Evolutionary conservation across 2,329 filamentous ascomycete genomes (phyloP), one percentile per base, ranked within the genome.

Genomic region (Myriangium duriaei): DNA sequence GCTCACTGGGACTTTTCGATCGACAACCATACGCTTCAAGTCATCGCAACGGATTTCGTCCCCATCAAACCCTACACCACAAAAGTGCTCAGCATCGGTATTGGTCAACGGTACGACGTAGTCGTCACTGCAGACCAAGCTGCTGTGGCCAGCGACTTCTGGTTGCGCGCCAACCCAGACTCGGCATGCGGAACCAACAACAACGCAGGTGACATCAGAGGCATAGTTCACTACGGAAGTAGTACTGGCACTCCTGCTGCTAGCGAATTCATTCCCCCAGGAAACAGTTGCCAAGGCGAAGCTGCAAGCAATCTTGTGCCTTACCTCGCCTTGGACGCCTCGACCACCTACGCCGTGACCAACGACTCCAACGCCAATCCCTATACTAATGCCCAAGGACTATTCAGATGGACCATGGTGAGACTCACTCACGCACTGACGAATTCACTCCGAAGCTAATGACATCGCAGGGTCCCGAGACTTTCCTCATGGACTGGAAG

Each of bases 1-100:
- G 57, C 59, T 0, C 59, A 55, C 12, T 63, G 57, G 47, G 59
- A 59, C 40, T 65, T 66, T 47, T 56, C 54, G 36, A 59, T 65
- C 29, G 62, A 64, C 38, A 52, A 52, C 5, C 61, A 64, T 45
- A 49, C 50, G 14, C 47, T 62, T 30, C 54, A 52, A 11, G 59
- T 63, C 29, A 60, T 63, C 15, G 49, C 56, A 18, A 52, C 48
- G 28, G 58, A 62, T 37, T 60, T 60, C 30, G 55, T 54, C 2
- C 50, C 57, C 0, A 59, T 62, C 41, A 40, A 44, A 11, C 53
- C 60, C 2, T 63, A 61, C 43, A 48, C 51, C 34, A 61, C 57
- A 4, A 44, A 54, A 29, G 49, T 57, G 18, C 41, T 60, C 24
- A 54, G 52, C 41, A 53, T 59, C 45, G 52, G 53, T 42, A 58